Percentiles rank a stretch among this genome's conserved stretches.
These are phyloP conservation scores for Lyophyllum decastes DNA, from an alignment of 768 basidiomycete genomes.

Conservation along the genomic window DNA sequence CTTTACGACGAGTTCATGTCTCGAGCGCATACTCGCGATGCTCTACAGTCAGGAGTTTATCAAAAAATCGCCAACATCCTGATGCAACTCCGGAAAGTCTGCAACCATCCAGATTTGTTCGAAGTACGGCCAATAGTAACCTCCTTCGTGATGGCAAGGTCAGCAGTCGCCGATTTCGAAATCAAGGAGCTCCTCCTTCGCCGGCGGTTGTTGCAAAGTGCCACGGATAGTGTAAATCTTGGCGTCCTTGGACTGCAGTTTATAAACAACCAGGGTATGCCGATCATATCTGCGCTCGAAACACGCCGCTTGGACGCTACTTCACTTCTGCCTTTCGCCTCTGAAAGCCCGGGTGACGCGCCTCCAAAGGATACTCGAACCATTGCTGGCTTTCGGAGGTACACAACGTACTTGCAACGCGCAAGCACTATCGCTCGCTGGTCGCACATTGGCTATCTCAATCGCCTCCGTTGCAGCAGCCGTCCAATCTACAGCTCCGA, in stretches of 20 bases:
- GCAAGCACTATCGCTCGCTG: constrained; percentile 59
- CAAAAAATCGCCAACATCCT: constrained; percentile 92
- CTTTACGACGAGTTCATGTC: constrained; percentile 97
- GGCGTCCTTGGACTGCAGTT: constrained; percentile 68
- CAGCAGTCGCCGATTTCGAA: constrained; percentile 76
- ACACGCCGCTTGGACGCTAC: constrained; percentile 63
- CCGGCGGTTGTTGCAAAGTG: constrained; percentile 61
- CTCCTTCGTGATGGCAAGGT: constrained; percentile 74
- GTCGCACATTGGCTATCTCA: constrained; percentile 73
- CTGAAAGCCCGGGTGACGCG: constrained; percentile 58
- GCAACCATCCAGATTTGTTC: constrained; percentile 92
- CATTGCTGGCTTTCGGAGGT: constrained; percentile 66
- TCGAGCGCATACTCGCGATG: constrained; percentile 79
- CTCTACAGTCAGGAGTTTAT: constrained; percentile 82
- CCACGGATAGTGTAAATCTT: constrained; percentile 58
- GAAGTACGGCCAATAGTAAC: constrained; percentile 84
- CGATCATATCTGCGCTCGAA: constrained; percentile 54
- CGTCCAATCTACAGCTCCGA: constrained; percentile 51
- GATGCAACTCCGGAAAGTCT: constrained; percentile 98
- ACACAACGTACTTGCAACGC: constrained; percentile 50
- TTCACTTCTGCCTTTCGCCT: constrained; percentile 49
- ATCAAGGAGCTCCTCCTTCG: constrained; percentile 88
- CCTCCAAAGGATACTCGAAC: constrained; percentile 78
- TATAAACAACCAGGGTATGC: constrained; percentile 51
- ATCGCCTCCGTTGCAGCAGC: constrained; percentile 64